A percentile compares a stretch with the other conserved stretches of the same genome.
These are phyloP conservation scores for Stagonosporopsis chrysanthemi DNA, from an alignment of 2,329 filamentous ascomycete genomes.

Conservation along the genomic window DNA sequence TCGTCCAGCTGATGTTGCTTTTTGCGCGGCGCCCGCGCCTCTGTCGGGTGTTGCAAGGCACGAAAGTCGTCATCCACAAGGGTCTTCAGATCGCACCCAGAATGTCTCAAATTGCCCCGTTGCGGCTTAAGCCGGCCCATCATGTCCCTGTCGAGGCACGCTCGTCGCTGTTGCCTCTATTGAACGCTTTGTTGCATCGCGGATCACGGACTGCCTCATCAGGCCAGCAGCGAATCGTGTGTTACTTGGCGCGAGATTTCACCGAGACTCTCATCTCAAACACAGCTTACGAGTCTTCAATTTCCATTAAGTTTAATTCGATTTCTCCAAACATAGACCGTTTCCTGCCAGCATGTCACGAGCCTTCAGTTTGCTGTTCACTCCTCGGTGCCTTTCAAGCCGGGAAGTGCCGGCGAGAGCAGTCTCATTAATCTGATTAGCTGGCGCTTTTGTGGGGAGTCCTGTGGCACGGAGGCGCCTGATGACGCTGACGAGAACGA, in stretches of 20 bases:
- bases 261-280: slow-evolving; percentile 13
- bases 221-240: slow-evolving; percentile 9
- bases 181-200: slow-evolving; percentile 11
- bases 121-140: slow-evolving; percentile 4
- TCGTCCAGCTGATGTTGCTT: slow-evolving; percentile 25
- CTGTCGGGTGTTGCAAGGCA: slow-evolving; percentile 25
- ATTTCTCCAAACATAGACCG: slow-evolving; percentile 16
- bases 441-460: slow-evolving; percentile 27
- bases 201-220: slow-evolving; percentile 11
- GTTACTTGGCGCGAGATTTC: slow-evolving; percentile 12
- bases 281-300: slow-evolving; percentile 15
- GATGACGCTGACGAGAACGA: slow-evolving; percentile 36
- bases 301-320: slow-evolving; percentile 26
- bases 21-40: slow-evolving; percentile 26
- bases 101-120: slow-evolving; percentile 14
- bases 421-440: slow-evolving; percentile 33
- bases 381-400: slow-evolving; percentile 22
- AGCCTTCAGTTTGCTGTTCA: slow-evolving; percentile 22
- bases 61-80: slow-evolving; percentile 27
- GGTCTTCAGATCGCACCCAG: slow-evolving; percentile 15
- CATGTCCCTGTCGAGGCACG: slow-evolving; percentile 6
- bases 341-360: slow-evolving; percentile 15
- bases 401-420: slow-evolving; percentile 32
- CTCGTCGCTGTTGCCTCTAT: not conserved
- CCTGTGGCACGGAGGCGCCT: slow-evolving; percentile 19